phyloP scores from a whole-genome alignment of 495 filamentous ascomycete genomes.

The Paragyromitra xinjiangensis region DNA sequence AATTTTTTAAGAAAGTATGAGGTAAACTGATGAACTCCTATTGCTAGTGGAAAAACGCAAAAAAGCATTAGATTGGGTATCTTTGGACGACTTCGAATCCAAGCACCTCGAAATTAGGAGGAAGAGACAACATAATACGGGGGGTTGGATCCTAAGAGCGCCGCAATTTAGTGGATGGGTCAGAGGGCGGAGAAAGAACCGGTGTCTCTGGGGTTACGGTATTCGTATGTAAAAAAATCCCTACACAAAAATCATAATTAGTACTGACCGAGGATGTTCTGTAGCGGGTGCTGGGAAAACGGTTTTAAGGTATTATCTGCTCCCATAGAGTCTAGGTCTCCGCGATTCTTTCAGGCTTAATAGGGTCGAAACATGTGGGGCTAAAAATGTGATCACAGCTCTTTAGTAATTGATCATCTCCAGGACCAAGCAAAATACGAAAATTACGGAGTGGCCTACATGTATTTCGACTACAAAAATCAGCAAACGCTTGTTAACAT shows the following conservation, averaged over 20 bases:
- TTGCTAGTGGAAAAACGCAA: conserved; percentile 16
- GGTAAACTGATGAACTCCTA: neutral
- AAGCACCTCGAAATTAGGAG: conserved; percentile 27
- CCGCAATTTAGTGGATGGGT: conserved; percentile 15
- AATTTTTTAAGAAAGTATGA: neutral
- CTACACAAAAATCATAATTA: too few species aligned
- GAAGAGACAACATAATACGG: conserved; percentile 21
- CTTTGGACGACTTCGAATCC: conserved; percentile 20
- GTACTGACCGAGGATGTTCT: neutral
- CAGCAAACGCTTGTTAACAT: conserved; percentile 23
- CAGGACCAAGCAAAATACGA: conserved; percentile 4
- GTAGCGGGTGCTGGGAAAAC: conserved; percentile 36
- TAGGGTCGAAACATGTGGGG: neutral
- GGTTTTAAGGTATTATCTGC: conserved; percentile 25
- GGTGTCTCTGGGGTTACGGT: conserved; percentile 16
- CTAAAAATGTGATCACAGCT: conserved; percentile 6
- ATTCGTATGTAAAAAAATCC: conserved; percentile 20
- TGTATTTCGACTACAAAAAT: conserved; percentile 42
- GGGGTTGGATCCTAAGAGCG: conserved; percentile 15
- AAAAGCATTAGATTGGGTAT: conserved; percentile 11
- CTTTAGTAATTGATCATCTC: conserved; percentile 27
- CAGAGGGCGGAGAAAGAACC: neutral
- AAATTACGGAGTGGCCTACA: conserved; percentile 26
- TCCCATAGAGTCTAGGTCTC: neutral
- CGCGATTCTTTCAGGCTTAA: neutral